Evolutionary conservation across 805 yeast genomes (phyloP).

Genomic region (Kockiozyma suomiensis): DNA sequence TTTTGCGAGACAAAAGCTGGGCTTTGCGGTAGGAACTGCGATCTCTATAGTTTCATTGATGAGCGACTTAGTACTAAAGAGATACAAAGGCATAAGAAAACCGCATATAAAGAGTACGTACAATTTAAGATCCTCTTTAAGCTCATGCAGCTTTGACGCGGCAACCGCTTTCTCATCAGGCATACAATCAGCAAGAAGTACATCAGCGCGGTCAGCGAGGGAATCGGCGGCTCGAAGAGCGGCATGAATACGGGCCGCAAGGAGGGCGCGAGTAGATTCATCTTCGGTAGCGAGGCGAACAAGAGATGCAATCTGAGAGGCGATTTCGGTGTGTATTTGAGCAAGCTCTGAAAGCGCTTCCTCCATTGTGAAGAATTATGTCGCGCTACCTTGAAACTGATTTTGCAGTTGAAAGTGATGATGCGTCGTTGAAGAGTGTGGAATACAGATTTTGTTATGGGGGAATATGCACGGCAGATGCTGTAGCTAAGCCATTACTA

Average conservation of each 20-base stretch:
- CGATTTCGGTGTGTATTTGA: neutral
- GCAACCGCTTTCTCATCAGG: neutral
- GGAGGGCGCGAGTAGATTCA: constrained; percentile 17
- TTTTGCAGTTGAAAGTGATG: too few relatives aligned
- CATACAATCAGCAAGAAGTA: constrained; percentile 7
- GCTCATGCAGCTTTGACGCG: constrained; percentile 12
- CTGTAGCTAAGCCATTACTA: too few relatives aligned
- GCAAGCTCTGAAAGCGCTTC: neutral
- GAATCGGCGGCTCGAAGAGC: constrained; percentile 25
- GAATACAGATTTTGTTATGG: too few relatives aligned
- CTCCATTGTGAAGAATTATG: constrained; percentile 3
- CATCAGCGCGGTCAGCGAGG: constrained; percentile 14
- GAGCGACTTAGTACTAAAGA: neutral
- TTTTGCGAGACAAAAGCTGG: constrained; percentile 28
- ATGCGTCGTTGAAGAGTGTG: too few relatives aligned
- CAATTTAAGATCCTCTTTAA: constrained; percentile 23
- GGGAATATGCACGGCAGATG: too few relatives aligned
- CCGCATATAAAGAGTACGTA: too few relatives aligned
- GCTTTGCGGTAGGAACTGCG: constrained; percentile 35
- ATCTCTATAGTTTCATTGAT: constrained; percentile 15
- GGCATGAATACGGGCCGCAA: constrained; percentile 19
- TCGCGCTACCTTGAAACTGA: too few relatives aligned
- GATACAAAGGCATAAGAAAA: too few relatives aligned
- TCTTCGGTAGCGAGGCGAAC: constrained; percentile 1
- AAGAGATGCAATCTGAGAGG: constrained; percentile 1